phyloP scores from a whole-genome alignment of 1,139 yeast species.

The Magnusiomyces fungicola region DNA sequence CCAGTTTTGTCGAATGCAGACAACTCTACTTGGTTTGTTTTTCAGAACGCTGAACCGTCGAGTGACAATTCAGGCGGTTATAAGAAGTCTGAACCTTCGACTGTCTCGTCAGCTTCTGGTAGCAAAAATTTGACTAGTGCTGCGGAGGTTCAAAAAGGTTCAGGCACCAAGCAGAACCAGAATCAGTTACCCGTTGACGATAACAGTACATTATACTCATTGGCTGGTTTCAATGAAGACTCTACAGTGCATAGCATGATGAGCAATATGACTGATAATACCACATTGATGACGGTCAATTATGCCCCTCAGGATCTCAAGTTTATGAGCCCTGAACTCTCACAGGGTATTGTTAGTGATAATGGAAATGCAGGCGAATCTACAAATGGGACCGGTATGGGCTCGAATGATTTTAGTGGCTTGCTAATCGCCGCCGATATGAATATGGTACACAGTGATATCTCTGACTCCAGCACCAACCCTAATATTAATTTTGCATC shows the following conservation, averaged over 20 bases:
- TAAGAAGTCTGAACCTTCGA: neutral
- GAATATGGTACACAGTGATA: too few species aligned
- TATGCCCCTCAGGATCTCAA: too few species aligned
- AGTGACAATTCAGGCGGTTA: neutral
- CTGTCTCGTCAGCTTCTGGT: neutral
- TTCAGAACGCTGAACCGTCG: slow-evolving; percentile 5
- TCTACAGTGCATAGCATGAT: neutral
- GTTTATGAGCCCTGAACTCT: too few species aligned
- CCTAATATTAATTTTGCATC: too few species aligned
- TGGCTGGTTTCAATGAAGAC: neutral
- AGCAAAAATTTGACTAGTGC: neutral
- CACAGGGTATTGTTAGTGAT: too few species aligned
- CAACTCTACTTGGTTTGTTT: slow-evolving; percentile 12
- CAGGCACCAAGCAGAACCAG: neutral
- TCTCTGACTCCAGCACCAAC: too few species aligned
- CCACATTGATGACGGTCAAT: neutral
- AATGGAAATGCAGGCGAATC: too few species aligned
- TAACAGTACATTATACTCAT: neutral
- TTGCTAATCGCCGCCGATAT: too few species aligned
- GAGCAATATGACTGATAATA: neutral
- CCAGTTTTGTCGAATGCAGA: too few species aligned
- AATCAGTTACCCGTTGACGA: neutral
- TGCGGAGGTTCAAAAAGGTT: neutral
- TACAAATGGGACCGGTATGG: too few species aligned
- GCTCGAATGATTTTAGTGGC: too few species aligned